Base-by-base conservation (phyloP, 2,329 filamentous ascomycete genomes). In the Aspergillus sp. region DNA sequence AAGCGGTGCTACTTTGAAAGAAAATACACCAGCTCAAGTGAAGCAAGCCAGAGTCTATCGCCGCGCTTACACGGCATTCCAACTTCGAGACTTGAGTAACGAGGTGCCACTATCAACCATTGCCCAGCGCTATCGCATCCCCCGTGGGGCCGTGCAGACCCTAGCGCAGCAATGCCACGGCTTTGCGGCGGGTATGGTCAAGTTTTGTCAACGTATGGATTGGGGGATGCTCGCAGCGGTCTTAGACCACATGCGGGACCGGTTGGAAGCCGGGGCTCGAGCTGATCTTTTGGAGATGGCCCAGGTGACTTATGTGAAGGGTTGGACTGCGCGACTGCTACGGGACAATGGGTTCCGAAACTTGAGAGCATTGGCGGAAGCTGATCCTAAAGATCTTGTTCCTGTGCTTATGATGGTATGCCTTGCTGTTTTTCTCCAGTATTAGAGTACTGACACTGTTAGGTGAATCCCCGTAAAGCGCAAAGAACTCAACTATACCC, bases 11-110 rank as follows among this genome's bases (percentile, higher is more conserved):
- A 59, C 67, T 2, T 69, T 89, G 46, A 84, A 79, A 56, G 82
- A 87, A 58, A 73, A 69, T 3, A 86, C 77, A 0, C 59, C 74
- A 2, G 74, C 78, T 37, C 82, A 88, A 54, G 75, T 77, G 42
- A 78, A 81, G 31, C 67, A 70, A 13, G 77, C 79, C 3, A 75
- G 82, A 8, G 76, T 88, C 33, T 86, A 90, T 60, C 77, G 78
- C 19, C 78, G 86, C 10, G 88, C 87, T 53, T 90, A 89, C 59
- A 72, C 86, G 11, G 85, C 86, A 5, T 76, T 90, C 34, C 86
- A 89, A 59, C 75, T 90, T n/a, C 81, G 85, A 30, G 86, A 90
- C 58, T 68, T 90, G 31, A 89, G 85, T 63, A 89, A 88, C 60
- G 86, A 90, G 60, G 70, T 84, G 45, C 85, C 86, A 0, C 75